Evolutionary conservation across 768 basidiomycete species (phyloP).

Genomic region (Termitomyces sp.): DNA sequence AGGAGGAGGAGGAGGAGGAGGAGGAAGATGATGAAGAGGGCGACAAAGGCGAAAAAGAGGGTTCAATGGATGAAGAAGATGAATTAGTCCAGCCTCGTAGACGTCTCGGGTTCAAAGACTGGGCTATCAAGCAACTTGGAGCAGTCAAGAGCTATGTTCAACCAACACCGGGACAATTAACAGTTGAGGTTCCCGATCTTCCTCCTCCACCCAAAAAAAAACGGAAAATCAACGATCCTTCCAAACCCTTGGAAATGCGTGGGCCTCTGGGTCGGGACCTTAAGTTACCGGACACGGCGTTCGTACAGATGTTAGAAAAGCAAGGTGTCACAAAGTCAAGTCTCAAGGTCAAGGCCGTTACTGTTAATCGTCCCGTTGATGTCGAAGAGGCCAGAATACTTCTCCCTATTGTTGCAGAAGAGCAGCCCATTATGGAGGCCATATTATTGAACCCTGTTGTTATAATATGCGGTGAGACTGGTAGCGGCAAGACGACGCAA

Average conservation of each 20-base stretch:
- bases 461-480: slow-evolving; percentile 88
- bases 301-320: slow-evolving; percentile 44
- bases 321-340: slow-evolving; percentile 9
- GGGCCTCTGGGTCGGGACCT: slow-evolving; percentile 80
- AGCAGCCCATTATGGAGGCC: slow-evolving; percentile 91
- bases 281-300: slow-evolving; percentile 57
- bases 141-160: slow-evolving; percentile 32
- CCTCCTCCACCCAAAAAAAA: slow-evolving; percentile 36
- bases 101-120: slow-evolving; percentile 71
- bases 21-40: slow-evolving; percentile 20
- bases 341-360: slow-evolving; percentile 35
- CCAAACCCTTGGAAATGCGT: slow-evolving; percentile 39
- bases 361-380: slow-evolving; percentile 58
- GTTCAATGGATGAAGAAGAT: slow-evolving; percentile 16
- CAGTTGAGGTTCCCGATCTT: slow-evolving; percentile 14
- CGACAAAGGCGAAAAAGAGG: slow-evolving; percentile 13
- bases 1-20: slow-evolving; percentile 5
- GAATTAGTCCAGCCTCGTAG: slow-evolving; percentile 28
- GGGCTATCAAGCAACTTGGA: slow-evolving; percentile 79
- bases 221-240: slow-evolving; percentile 32
- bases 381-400: slow-evolving; percentile 73
- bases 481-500: slow-evolving; percentile 97
- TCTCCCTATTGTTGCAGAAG: slow-evolving; percentile 88
- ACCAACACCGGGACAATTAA: slow-evolving; percentile 13
- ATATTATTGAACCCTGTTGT: slow-evolving; percentile 83